Conservation (phyloP, 1,284 basidiomycete species). For the Cystobasidiaceae sp. region DNA sequence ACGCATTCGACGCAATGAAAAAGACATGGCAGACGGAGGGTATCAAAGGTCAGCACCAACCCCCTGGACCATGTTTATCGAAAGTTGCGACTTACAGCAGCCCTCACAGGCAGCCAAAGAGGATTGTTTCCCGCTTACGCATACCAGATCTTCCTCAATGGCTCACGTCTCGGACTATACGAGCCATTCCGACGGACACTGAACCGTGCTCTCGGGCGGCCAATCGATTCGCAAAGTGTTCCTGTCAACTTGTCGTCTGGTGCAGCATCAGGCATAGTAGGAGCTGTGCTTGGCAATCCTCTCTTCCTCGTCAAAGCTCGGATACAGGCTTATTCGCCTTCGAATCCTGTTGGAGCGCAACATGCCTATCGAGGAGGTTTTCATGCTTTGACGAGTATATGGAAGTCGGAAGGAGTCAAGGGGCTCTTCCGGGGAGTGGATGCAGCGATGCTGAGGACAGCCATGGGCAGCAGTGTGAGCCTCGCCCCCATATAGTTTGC, state of each 20-base stretch:
- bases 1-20: slow-evolving; percentile 73
- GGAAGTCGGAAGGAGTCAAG: slow-evolving; percentile 65
- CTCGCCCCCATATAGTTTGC: neutral
- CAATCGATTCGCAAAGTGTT: slow-evolving; percentile 27
- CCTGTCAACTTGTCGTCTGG: slow-evolving; percentile 36
- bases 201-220: slow-evolving; percentile 63
- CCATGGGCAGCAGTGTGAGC: slow-evolving; percentile 80
- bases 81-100: neutral
- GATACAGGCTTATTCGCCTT: slow-evolving; percentile 93
- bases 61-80: neutral
- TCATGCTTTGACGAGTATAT: slow-evolving; percentile 75
- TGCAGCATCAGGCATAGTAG: slow-evolving; percentile 34
- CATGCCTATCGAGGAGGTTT: slow-evolving; percentile 81
- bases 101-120: slow-evolving; percentile 69
- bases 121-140: slow-evolving; percentile 88
- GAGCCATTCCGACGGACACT: slow-evolving; percentile 76
- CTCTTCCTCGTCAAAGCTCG: slow-evolving; percentile 94
- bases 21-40: slow-evolving; percentile 93
- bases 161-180: slow-evolving; percentile 91
- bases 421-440: slow-evolving; percentile 87
- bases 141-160: slow-evolving; percentile 92
- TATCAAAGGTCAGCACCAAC: slow-evolving; percentile 47
- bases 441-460: slow-evolving; percentile 85
- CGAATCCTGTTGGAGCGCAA: slow-evolving; percentile 87
- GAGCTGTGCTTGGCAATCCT: slow-evolving; percentile 81